Base-by-base conservation (phyloP, 75 land plant genomes). In the Ceratopteris richardii region DNA sequence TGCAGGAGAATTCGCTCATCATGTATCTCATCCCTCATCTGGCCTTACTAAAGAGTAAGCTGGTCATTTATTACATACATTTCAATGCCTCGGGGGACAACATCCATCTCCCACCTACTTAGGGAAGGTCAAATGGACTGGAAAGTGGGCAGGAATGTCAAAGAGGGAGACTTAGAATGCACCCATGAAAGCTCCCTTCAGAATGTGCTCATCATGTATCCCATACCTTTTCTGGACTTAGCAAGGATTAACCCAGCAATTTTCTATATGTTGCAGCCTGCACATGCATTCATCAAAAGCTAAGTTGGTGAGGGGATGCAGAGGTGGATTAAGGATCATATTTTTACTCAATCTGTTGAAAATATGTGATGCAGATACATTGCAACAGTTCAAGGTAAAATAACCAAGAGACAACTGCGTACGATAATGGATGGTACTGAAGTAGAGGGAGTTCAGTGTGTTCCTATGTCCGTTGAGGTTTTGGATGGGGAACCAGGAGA, bases 1-100 rank as follows among this genome's bases (percentile, higher is more conserved):
- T 58, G 50, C 76, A 95, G 99, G 99, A 52, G 99, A 95, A 23
- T 95, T 95, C 73, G 97, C 96, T 54, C 88, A 90, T 26, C 66
- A 62, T 56, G 60, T 95, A 52, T 74, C 93, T 47, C 99, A 95
- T 62, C 99, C 99, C 54, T 95, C 99, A 19, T 84, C 88, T 43
- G 80, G 82, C 12, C 63, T 95, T 52, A 62, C 84, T 17, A 95
- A 90, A 56, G 99, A 95, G 99, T 95, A 78, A 83, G 96, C 19
- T 23, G 31, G 12, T 27, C 16, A 29, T 56, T 44, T 33, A 31
- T 20, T 55, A 25, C 42, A 30, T 11, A 29, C 29, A 23, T 22
- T 3, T 1, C 29, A 52, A n/a, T n/a, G n/a, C n/a, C n/a, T n/a
- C n/a, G n/a, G n/a, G n/a, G n/a, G n/a, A n/a, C n/a, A n/a, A n/a